Conservation (phyloP, 2,329 filamentous ascomycete genomes). For the Lecanoromycetidae sp. region DNA sequence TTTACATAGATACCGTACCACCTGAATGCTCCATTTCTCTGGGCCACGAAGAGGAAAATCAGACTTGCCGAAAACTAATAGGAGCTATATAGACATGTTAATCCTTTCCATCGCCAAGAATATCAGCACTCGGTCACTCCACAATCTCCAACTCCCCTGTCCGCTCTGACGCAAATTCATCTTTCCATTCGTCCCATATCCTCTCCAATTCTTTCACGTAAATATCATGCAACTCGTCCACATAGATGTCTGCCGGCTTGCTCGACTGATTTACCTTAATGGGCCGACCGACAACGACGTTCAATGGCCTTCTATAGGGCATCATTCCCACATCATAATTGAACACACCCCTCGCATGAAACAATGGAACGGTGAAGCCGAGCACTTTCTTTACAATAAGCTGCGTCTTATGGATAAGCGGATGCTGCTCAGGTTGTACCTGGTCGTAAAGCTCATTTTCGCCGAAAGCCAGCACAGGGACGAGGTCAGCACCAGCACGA, state of each 20-base stretch:
- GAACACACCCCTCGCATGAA: conserved; percentile 84
- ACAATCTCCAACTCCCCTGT: conserved; percentile 34
- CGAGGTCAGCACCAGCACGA: conserved; percentile 80
- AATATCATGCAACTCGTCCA: conserved; percentile 65
- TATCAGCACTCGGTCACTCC: conserved; percentile 20
- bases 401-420: conserved; percentile 67
- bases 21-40: no score
- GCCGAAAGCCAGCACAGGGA: conserved; percentile 83
- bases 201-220: conserved; percentile 54
- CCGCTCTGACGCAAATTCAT: conserved; percentile 34
- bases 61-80: no score
- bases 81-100: background rate
- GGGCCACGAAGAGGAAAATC: no score
- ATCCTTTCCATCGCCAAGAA: no score
- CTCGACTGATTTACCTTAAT: conserved; percentile 55
- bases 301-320: conserved; percentile 79
- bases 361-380: conserved; percentile 84
- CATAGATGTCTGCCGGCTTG: conserved; percentile 59
- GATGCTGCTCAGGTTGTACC: conserved; percentile 62
- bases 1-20: no score
- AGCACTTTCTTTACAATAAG: conserved; percentile 71
- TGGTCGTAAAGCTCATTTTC: conserved; percentile 97
- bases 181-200: conserved; percentile 37
- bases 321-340: conserved; percentile 96
- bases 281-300: conserved; percentile 78